Evolutionary conservation across 2,329 filamentous ascomycete species (phyloP), one percentile per base, ranked within the genome.

Genomic region (Tolypocladium tropicale): DNA sequence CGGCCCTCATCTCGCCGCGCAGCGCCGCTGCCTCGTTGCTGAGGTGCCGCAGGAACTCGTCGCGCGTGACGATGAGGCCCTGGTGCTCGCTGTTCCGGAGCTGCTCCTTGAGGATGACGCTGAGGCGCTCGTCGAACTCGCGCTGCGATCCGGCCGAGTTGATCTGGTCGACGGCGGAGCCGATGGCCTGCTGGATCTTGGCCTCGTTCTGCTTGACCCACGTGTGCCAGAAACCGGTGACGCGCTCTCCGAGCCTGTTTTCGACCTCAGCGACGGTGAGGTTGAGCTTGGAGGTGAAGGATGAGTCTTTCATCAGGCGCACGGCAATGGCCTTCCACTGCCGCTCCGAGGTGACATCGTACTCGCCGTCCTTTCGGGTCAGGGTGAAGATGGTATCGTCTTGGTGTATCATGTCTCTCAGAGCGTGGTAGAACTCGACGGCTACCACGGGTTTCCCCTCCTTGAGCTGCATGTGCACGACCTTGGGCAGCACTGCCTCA

Each of bases 391-490:
- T 73, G 33, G 71, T 69, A 2, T 71, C 71, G 48, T 81, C 79
- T 1, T 72, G 67, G 23, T 71, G 71, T 52, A 88, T 78, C 56
- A 78, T 74, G 54, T 79, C 77, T 28, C 76, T 74, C 10, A 90
- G 67, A 0, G 85, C 86, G 56, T 81, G 74, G 80, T 83, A 90
- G 58, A 90, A 88, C 3, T 83, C 77, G 28, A 81, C 74, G 0
- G 79, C 72, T 18, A 89, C 78, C 25, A 79, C 70, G 0, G 74
- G 68, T 11, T 78, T 75, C 16, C 84, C 85, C 33, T 79, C 68
- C 36, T 72, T 68, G 9, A 76, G 74, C 16, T 78, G 74, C 60
- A 87, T 77, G 57, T 80, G 78, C 5, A 89, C 72, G 11, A 78
- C 62, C 14, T 78, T 74, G 0, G 86, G 86, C 3, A 89, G 68